These are phyloP conservation scores for Filobasidium wieringae DNA, from an alignment of 768 basidiomycete genomes.

Conservation along the genomic window DNA sequence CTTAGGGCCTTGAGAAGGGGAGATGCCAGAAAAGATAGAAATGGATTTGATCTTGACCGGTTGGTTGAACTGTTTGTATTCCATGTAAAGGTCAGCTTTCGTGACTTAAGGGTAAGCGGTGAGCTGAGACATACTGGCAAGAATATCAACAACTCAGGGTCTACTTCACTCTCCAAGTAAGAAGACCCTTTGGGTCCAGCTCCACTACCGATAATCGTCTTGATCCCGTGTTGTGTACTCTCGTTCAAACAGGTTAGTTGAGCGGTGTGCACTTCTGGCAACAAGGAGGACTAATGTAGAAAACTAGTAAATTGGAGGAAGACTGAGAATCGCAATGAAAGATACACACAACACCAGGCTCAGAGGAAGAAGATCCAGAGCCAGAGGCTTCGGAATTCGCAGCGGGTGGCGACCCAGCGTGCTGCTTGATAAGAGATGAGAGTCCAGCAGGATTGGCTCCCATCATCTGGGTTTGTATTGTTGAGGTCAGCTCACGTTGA, in stretches of 20 bases:
- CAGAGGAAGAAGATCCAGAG: constrained; percentile 6
- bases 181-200: constrained; percentile 28
- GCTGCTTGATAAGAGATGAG: constrained; percentile 26
- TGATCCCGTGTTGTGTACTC: constrained; percentile 29
- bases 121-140: constrained; percentile 27
- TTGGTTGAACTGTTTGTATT: constrained; percentile 27
- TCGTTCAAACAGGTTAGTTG: constrained; percentile 39
- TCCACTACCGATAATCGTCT: constrained; percentile 30
- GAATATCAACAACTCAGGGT: constrained; percentile 33
- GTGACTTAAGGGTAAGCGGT: background rate
- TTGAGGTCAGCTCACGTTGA: background rate
- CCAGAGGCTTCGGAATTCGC: constrained; percentile 14
- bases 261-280: constrained; percentile 30
- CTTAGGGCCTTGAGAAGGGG: constrained; percentile 34
- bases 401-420: constrained; percentile 32
- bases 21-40: constrained; percentile 30
- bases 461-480: constrained; percentile 35
- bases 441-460: constrained; percentile 37
- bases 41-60: constrained; percentile 33
- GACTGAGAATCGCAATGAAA: background rate
- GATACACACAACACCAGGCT: constrained; percentile 10
- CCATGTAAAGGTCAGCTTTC: no score
- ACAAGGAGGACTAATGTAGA: constrained; percentile 30
- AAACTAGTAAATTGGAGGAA: background rate
- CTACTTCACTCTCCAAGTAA: constrained; percentile 39